Percentiles rank a stretch among this genome's conserved stretches.
phyloP scores from a whole-genome alignment of 202 grass and related monocot genomes.

The Hordeum pubiflorum region DNA sequence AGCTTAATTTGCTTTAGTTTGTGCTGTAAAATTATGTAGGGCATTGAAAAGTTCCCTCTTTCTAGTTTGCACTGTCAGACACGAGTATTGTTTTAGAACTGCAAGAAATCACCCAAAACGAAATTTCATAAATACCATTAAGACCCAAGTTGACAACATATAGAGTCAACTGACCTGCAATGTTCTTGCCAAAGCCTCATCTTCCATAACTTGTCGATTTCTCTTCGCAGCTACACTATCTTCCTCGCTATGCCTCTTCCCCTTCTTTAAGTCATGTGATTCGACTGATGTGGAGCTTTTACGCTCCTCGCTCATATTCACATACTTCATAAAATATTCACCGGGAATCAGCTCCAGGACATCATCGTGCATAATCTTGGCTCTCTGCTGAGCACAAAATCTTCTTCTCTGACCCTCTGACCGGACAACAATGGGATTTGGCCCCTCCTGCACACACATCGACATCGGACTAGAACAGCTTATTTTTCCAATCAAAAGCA shows the following conservation, averaged over 20 bases:
- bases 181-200: conserved; percentile 60
- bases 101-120: not conserved
- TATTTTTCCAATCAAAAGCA: not conserved
- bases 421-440: conserved; percentile 61
- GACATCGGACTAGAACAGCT: not conserved
- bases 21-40: not conserved
- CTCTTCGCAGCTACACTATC: conserved; percentile 38
- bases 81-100: not conserved
- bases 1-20: not conserved
- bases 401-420: conserved; percentile 1
- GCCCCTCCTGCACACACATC: conserved; percentile 62
- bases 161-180: conserved; percentile 35
- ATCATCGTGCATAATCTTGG: conserved; percentile 53
- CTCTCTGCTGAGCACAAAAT: conserved; percentile 55
- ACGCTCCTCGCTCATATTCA: conserved; percentile 28
- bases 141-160: not conserved
- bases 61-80: not conserved
- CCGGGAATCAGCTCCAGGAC: conserved; percentile 78
- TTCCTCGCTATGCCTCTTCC: conserved; percentile 53
- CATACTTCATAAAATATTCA: conserved; percentile 57
- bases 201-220: conserved; percentile 53
- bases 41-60: conserved; percentile 5
- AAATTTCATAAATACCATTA: not conserved
- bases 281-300: conserved; percentile 16
- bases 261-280: conserved; percentile 40